Conservation (phyloP, 2,329 filamentous ascomycete species). For the Massarina eburnea region DNA sequence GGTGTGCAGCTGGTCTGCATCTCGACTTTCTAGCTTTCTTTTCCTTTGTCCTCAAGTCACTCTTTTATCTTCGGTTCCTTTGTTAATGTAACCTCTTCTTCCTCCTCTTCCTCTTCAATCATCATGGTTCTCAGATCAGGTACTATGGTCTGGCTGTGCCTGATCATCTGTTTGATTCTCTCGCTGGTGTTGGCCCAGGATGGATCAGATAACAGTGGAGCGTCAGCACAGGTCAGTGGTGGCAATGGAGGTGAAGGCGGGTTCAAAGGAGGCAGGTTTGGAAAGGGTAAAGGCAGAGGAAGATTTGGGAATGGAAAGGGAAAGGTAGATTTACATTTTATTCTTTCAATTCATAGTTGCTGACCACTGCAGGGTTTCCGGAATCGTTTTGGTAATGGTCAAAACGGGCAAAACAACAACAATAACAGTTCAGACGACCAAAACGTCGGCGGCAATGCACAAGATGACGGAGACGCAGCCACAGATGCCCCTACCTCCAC, state of each 20-base stretch:
- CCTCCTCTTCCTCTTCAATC: not conserved
- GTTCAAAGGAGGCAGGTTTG: not conserved
- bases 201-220: conserved; percentile 4
- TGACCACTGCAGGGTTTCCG: not conserved
- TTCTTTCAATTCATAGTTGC: not conserved
- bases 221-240: not conserved
- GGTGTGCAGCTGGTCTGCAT: conserved; percentile 7
- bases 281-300: not conserved
- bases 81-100: not conserved
- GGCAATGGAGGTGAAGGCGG: not conserved
- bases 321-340: not conserved
- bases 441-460: not conserved
- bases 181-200: conserved; percentile 10
- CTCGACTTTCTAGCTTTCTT: conserved; percentile 4
- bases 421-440: not conserved
- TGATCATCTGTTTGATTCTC: conserved; percentile 16
- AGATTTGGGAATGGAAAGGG: too few species aligned
- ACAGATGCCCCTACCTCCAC: not conserved
- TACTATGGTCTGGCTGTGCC: conserved; percentile 20
- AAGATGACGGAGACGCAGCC: not conserved
- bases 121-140: conserved; percentile 11
- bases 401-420: not conserved
- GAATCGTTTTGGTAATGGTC: not conserved
- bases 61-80: conserved; percentile 4
- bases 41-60: conserved; percentile 7